Percentiles rank a stretch among this genome's conserved stretches.
phyloP scores from a whole-genome alignment of 768 basidiomycete genomes.

The Jaapia argillacea region DNA sequence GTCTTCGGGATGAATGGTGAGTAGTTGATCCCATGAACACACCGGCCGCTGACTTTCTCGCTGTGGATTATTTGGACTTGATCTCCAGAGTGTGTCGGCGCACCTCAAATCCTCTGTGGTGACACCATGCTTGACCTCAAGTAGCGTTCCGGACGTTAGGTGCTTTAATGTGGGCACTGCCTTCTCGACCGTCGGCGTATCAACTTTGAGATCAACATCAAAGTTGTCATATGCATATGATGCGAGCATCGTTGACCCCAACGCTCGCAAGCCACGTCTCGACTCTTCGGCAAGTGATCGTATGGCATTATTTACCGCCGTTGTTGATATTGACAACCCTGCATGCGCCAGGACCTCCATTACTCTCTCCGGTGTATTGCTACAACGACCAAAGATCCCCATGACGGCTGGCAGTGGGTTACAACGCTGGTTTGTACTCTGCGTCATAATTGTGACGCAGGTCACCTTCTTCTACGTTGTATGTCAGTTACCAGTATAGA shows the following conservation, averaged over 20 bases:
- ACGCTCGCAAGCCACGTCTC: conserved; percentile 3
- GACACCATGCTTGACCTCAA: conserved; percentile 16
- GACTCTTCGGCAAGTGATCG: conserved; percentile 9
- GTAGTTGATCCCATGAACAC: neutral
- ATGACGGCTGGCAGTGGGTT: conserved; percentile 15
- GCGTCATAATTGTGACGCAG: conserved; percentile 6
- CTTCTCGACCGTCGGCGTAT: conserved; percentile 21
- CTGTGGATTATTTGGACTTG: too few species aligned
- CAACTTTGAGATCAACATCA: conserved; percentile 25
- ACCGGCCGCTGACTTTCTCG: neutral
- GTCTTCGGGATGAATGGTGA: neutral
- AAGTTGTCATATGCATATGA: conserved; percentile 33
- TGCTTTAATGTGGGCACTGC: conserved; percentile 16
- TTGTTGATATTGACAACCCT: conserved; percentile 13
- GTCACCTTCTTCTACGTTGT: conserved; percentile 3
- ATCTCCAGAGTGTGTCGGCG: conserved; percentile 24
- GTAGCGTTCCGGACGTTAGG: conserved; percentile 21
- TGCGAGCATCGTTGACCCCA: conserved; percentile 16
- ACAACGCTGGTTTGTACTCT: conserved; percentile 10
- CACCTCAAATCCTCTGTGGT: conserved; percentile 18
- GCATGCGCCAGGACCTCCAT: conserved; percentile 12
- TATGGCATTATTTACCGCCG: conserved; percentile 11
- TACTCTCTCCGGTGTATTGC: conserved; percentile 15
- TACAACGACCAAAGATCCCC: conserved; percentile 17
- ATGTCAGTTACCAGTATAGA: too few species aligned